These are phyloP conservation scores for Diaporthe sp. DNA, from an alignment of 2,329 filamentous ascomycete genomes.

Conservation along the genomic window DNA sequence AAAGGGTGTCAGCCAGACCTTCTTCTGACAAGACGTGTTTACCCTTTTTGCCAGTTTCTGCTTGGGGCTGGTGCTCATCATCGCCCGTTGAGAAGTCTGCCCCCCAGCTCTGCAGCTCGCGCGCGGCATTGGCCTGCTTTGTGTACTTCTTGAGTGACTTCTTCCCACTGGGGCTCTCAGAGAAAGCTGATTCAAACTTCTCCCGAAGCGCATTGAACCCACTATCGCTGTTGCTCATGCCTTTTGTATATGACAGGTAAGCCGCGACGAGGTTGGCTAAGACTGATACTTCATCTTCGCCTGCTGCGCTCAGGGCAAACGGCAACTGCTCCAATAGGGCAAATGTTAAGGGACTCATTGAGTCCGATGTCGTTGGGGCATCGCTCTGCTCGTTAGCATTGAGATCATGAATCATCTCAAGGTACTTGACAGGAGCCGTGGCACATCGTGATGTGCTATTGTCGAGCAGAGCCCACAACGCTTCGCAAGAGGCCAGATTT, in stretches of 20 bases:
- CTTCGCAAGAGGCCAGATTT: slow-evolving; percentile 33
- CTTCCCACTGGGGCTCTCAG: slow-evolving; percentile 32
- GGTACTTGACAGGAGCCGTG: slow-evolving; percentile 83
- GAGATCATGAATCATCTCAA: slow-evolving; percentile 74
- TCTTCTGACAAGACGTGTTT: slow-evolving; percentile 44
- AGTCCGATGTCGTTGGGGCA: slow-evolving; percentile 47
- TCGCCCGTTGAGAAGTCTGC: slow-evolving; percentile 38
- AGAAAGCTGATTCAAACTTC: slow-evolving; percentile 33
- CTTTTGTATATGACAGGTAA: slow-evolving; percentile 67
- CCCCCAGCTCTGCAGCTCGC: slow-evolving; percentile 39
- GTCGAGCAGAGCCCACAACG: slow-evolving; percentile 80
- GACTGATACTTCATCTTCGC: slow-evolving; percentile 55
- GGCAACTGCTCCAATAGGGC: slow-evolving; percentile 83
- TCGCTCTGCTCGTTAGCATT: slow-evolving; percentile 51
- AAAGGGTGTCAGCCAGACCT: slow-evolving; percentile 66
- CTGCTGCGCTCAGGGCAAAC: slow-evolving; percentile 70
- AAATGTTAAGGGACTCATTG: slow-evolving; percentile 75
- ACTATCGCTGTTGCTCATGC: slow-evolving; percentile 58
- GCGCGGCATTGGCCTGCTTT: slow-evolving; percentile 29
- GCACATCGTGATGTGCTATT: slow-evolving; percentile 84
- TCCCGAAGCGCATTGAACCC: slow-evolving; percentile 17
- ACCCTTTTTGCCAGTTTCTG: slow-evolving; percentile 37
- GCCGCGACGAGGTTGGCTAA: slow-evolving; percentile 70
- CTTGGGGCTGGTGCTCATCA: slow-evolving; percentile 42
- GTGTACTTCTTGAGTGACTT: slow-evolving; percentile 36